Conservation (phyloP, 2,329 filamentous ascomycete genomes). For the Fonsecaea erecta region DNA sequence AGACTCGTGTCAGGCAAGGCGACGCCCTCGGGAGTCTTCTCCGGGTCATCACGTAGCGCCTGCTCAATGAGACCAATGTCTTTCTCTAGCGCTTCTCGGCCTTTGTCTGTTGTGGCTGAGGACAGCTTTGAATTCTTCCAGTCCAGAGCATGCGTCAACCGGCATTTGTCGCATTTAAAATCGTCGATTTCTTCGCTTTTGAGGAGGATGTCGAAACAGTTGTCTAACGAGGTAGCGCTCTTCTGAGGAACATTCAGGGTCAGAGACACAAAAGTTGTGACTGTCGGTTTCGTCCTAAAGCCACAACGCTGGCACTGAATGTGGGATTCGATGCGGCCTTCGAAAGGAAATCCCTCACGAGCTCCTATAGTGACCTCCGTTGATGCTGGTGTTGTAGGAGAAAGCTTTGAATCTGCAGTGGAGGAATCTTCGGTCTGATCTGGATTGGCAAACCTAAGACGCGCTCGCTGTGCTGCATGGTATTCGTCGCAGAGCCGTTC, state of each 20-base stretch:
- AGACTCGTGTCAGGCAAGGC: constrained; percentile 73
- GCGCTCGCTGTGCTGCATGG: constrained; percentile 77
- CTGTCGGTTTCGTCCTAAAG: constrained; percentile 83
- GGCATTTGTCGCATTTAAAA: constrained; percentile 92
- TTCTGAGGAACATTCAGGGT: constrained; percentile 89
- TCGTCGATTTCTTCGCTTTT: constrained; percentile 97
- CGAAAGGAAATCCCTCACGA: constrained; percentile 81
- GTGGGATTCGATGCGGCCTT: constrained; percentile 90
- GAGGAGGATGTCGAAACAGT: constrained; percentile 91
- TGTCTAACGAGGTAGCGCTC: constrained; percentile 76
- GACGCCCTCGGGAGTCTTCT: constrained; percentile 73
- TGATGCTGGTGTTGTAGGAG: constrained; percentile 35
- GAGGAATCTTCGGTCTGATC: constrained; percentile 39
- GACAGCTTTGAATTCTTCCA: constrained; percentile 65
- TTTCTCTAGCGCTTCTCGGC: constrained; percentile 57
- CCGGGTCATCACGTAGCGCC: constrained; percentile 80
- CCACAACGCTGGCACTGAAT: constrained; percentile 89
- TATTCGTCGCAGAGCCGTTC: constrained; percentile 95
- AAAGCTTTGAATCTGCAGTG: constrained; percentile 45
- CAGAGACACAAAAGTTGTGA: constrained; percentile 86
- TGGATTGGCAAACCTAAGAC: constrained; percentile 49
- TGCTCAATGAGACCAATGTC: constrained; percentile 69
- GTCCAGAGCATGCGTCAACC: constrained; percentile 77
- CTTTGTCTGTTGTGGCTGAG: constrained; percentile 58
- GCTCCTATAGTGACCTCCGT: constrained; percentile 43